Percentiles rank a stretch among this genome's conserved stretches.
These are phyloP conservation scores for Pyricularia sp. DNA, from an alignment of 2,329 filamentous ascomycete species.

Conservation along the genomic window DNA sequence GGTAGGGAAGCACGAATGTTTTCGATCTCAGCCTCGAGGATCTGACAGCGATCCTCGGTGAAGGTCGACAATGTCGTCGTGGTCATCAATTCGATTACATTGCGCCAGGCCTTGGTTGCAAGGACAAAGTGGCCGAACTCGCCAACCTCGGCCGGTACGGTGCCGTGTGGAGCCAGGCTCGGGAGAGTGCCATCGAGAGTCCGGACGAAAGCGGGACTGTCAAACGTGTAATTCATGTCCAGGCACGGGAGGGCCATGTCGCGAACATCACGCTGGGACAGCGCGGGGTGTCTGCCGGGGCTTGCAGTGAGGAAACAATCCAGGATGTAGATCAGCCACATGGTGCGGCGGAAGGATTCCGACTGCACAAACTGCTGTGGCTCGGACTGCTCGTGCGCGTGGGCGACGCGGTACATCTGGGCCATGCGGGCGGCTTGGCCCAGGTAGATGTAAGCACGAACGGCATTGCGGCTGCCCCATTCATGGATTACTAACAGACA, in stretches of 20 bases:
- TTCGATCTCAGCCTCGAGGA: constrained; percentile 45
- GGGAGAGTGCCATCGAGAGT: constrained; percentile 36
- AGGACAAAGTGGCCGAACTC: constrained; percentile 54
- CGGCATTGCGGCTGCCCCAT: constrained; percentile 52
- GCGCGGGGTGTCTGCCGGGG: constrained; percentile 47
- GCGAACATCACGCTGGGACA: constrained; percentile 43
- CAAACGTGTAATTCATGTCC: constrained; percentile 55
- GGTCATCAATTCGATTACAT: constrained; percentile 52
- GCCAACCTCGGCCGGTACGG: constrained; percentile 41
- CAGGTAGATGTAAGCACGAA: constrained; percentile 53
- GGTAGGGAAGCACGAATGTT: constrained; percentile 43
- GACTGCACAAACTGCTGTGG: constrained; percentile 53
- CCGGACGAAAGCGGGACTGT: constrained; percentile 48
- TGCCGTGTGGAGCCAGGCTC: constrained; percentile 23
- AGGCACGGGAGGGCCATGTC: constrained; percentile 49
- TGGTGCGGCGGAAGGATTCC: constrained; percentile 50
- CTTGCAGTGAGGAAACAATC: constrained; percentile 55
- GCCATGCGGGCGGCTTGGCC: constrained; percentile 55
- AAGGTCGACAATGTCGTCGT: constrained; percentile 41
- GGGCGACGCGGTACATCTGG: constrained; percentile 54
- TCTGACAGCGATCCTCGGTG: constrained; percentile 41
- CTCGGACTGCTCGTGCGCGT: constrained; percentile 38
- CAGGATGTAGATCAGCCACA: constrained; percentile 55
- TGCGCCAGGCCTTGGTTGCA: constrained; percentile 51
- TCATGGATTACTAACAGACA: constrained; percentile 54